phyloP scores from a whole-genome alignment of 305 asterid species.

The Salvia sclarea region DNA sequence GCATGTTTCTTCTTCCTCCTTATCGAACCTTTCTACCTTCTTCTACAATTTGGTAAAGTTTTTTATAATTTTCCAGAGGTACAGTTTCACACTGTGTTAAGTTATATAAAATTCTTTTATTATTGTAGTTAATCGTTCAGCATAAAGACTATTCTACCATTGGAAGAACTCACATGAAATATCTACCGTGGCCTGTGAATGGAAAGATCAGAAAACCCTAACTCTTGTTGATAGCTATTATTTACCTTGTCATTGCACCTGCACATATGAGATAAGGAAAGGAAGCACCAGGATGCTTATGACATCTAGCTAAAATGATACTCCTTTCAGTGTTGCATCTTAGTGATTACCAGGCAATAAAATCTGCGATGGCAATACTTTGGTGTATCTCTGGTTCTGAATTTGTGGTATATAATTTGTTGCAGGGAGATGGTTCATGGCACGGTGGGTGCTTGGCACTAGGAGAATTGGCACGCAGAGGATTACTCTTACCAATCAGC shows the following conservation, averaged over 20 bases:
- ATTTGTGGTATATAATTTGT: conserved; percentile 32
- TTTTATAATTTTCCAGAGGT: conserved; percentile 7
- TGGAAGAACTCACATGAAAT: conserved; percentile 11
- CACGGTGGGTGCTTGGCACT: conserved; percentile 99
- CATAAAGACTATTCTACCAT: neutral
- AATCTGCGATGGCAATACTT: conserved; percentile 17
- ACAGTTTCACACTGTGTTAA: neutral
- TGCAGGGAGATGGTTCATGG: conserved; percentile 99
- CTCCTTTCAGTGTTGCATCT: conserved; percentile 7
- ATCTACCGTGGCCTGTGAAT: conserved; percentile 12
- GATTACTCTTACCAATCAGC: conserved; percentile 82
- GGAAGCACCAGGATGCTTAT: neutral
- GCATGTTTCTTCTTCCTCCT: conserved; percentile 30
- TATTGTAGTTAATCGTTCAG: neutral
- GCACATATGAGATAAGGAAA: conserved; percentile 5
- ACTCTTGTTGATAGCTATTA: conserved; percentile 9
- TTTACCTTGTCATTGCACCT: conserved; percentile 3
- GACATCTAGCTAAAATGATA: conserved; percentile 22
- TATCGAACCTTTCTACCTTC: neutral
- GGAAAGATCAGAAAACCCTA: neutral
- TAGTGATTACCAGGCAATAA: conserved; percentile 15
- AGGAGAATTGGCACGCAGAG: conserved; percentile 98
- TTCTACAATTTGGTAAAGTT: neutral
- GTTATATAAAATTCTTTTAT: neutral
- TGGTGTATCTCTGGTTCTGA: conserved; percentile 21